These are phyloP conservation scores for Myrmaecium sp. DNA, from an alignment of 2,329 filamentous ascomycete species.

Conservation along the genomic window DNA sequence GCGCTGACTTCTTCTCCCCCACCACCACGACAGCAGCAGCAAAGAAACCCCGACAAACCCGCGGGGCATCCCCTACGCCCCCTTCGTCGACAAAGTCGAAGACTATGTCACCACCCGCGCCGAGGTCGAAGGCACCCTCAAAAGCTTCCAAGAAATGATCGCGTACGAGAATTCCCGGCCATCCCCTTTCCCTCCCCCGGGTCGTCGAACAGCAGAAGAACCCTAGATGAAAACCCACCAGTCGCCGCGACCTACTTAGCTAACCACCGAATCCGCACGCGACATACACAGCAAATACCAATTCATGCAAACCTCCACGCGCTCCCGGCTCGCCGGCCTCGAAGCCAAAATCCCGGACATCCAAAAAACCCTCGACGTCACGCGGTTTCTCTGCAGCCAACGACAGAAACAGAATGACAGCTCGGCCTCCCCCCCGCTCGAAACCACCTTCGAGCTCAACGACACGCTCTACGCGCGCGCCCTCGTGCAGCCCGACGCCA, in stretches of 20 bases:
- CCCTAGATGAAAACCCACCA: too few species aligned
- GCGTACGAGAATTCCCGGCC: slow-evolving; percentile 47
- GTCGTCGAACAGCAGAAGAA: too few species aligned
- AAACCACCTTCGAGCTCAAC: slow-evolving; percentile 91
- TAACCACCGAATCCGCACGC: neutral
- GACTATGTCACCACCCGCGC: slow-evolving; percentile 66
- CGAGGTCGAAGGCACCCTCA: slow-evolving; percentile 65
- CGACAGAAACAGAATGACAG: slow-evolving; percentile 47
- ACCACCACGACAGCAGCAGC: slow-evolving; percentile 8
- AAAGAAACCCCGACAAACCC: slow-evolving; percentile 49
- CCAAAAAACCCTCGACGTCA: slow-evolving; percentile 84
- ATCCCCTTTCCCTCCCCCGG: slow-evolving; percentile 6
- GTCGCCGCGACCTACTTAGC: too few species aligned
- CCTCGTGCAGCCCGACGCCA: slow-evolving; percentile 56
- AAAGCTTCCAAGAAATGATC: slow-evolving; percentile 86
- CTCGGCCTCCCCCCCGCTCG: slow-evolving; percentile 46
- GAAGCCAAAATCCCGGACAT: slow-evolving; percentile 97
- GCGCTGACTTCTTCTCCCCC: neutral
- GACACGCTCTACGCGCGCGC: slow-evolving; percentile 90
- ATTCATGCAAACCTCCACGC: slow-evolving; percentile 94
- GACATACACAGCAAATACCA: slow-evolving; percentile 76
- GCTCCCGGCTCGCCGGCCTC: slow-evolving; percentile 62
- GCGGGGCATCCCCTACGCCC: slow-evolving; percentile 66
- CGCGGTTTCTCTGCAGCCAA: slow-evolving; percentile 72
- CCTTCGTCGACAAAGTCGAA: slow-evolving; percentile 76